Base-by-base conservation (phyloP, 73 alveolate genomes). In the Blepharisma japonicum region DNA sequence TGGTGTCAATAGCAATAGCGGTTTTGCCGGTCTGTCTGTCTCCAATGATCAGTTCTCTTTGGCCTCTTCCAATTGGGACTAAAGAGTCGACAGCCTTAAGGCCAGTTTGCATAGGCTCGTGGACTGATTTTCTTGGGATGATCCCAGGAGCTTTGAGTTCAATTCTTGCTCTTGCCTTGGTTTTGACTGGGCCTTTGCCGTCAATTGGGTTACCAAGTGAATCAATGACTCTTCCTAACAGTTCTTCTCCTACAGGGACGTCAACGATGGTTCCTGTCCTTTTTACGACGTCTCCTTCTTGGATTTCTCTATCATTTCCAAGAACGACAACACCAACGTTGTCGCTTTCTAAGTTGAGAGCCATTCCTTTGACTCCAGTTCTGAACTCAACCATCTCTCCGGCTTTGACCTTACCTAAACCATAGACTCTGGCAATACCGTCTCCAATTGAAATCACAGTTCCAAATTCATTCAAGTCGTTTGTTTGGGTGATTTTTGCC, bases 1-100 rank as follows among this genome's bases (percentile, higher is more conserved):
- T 94, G 78, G 98, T 94, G 85, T 95, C 99, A 72, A 95, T 87
- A 50, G 98, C 99, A 79, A 95, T 83, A 55, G 99, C 98, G 23
- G 99, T 95, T 55, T 95, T 95, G 20, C 99, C 99, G 45, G 99
- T 95, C 91, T 94, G 94, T 76, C 99, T 93, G 88, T 95, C 99
- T 32, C 99, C 99, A 66, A 95, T 94, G 84, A 95, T 95, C 79
- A 95, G 91, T 90, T 94, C 99, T 71, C 99, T 90, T 86, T 96
- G 94, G 55, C 99, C 99, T 83, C 98, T 90, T 67, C 99, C 99
- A 71, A 96, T 94, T 25, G 99, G 99, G 72, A 95, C 97, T 18
- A 93, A 87, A 50, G 96, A 81, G 88, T 93, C 98, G 83, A 93
- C 97, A n/a, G 96, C 87, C 81, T 90, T 90, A 45, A 93, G 89